These are phyloP conservation scores for Nothophaeocryptopus gaeumannii DNA, from an alignment of 2,329 filamentous ascomycete species.

Conservation along the genomic window DNA sequence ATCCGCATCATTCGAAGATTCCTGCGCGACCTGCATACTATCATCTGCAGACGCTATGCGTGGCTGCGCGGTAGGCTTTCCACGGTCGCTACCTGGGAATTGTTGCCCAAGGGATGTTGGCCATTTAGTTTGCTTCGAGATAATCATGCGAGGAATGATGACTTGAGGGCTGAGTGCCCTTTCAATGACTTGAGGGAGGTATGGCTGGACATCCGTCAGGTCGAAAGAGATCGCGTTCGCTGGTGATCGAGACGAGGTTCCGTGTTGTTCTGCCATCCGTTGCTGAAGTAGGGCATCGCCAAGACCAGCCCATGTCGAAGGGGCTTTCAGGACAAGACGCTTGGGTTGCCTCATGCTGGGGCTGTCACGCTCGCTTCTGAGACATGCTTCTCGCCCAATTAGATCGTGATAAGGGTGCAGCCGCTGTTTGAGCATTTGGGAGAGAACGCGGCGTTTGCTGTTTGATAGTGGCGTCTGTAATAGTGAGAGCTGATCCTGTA, in stretches of 20 bases:
- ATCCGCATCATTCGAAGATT: conserved; percentile 26
- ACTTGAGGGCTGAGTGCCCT: conserved; percentile 7
- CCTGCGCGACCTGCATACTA: conserved; percentile 17
- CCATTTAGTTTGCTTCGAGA: conserved; percentile 8
- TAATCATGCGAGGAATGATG: conserved; percentile 2
- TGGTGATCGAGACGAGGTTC: conserved; percentile 18
- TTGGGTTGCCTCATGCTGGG: conserved; percentile 6
- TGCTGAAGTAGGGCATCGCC: conserved; percentile 33
- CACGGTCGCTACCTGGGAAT: conserved; percentile 34
- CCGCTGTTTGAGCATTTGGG: conserved; percentile 52
- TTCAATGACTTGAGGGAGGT: background rate
- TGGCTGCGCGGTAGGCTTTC: conserved; percentile 32
- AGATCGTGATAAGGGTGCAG: conserved; percentile 54
- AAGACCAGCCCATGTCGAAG: conserved; percentile 33
- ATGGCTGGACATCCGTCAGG: conserved; percentile 3
- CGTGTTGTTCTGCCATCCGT: conserved; percentile 28
- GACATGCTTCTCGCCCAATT: conserved; percentile 17
- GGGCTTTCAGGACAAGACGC: conserved; percentile 26
- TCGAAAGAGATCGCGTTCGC: conserved; percentile 31
- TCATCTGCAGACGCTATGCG: conserved; percentile 30
- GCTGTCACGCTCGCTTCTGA: conserved; percentile 10
- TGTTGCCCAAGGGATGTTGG: conserved; percentile 26
- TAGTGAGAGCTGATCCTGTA: conserved; percentile 57
- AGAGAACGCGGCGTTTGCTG: conserved; percentile 51
- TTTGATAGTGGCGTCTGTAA: conserved; percentile 50